Conservation (phyloP, 176 grass and related monocot species). For the Melocanna baccifera region DNA sequence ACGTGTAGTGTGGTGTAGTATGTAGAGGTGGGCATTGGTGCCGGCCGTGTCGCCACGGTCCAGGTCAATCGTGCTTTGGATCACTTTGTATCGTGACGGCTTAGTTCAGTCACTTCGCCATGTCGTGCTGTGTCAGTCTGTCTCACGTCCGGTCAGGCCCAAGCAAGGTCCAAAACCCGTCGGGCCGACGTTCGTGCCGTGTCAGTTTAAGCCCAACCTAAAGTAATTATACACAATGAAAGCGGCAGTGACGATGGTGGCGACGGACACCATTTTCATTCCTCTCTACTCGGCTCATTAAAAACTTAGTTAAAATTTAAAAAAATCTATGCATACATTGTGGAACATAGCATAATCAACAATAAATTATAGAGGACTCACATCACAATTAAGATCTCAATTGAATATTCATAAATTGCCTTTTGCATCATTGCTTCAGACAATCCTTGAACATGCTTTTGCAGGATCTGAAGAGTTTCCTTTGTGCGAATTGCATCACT, state of each 20-base stretch:
- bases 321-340: not conserved
- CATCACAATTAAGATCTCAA: conserved; percentile 85
- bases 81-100: accelerated
- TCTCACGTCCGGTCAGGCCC: too few relatives aligned
- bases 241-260: too few relatives aligned
- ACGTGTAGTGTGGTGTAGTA: not conserved
- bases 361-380: conserved; percentile 36
- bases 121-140: too few relatives aligned
- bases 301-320: not conserved
- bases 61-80: too few relatives aligned
- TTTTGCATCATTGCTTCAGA: conserved; percentile 74
- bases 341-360: not conserved
- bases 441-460: conserved; percentile 68
- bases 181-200: too few relatives aligned
- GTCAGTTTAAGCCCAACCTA: too few relatives aligned
- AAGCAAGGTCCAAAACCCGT: too few relatives aligned
- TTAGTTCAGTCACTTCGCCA: too few relatives aligned
- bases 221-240: too few relatives aligned
- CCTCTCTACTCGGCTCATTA: too few relatives aligned
- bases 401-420: conserved; percentile 74
- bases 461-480: conserved; percentile 83
- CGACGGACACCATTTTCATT: too few relatives aligned
- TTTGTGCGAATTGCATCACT: conserved; percentile 92
- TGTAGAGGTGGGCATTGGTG: too few relatives aligned
- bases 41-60: accelerated